phyloP scores from a whole-genome alignment of 2,329 filamentous ascomycete species.

The Beauveria sp. region DNA sequence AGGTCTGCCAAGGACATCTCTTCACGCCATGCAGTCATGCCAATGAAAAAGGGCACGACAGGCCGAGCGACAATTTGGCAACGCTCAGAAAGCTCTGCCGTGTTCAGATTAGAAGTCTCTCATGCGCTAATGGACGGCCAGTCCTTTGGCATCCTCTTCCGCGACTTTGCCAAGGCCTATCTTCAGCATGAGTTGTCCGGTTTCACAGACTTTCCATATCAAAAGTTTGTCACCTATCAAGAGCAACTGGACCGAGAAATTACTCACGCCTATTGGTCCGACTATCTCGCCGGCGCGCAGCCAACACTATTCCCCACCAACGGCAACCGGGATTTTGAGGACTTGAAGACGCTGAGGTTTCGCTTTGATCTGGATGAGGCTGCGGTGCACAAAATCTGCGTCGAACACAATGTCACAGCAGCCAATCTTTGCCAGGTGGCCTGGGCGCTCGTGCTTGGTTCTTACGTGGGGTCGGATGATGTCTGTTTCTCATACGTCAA shows the following conservation, averaged over 20 bases:
- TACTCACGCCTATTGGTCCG: background rate
- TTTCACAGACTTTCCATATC: background rate
- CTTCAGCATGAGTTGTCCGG: background rate
- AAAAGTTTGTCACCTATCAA: background rate
- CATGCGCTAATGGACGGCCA: conserved; percentile 13
- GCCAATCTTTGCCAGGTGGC: background rate
- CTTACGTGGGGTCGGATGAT: background rate
- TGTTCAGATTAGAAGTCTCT: conserved; percentile 9
- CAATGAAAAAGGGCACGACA: background rate
- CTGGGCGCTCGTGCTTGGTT: background rate
- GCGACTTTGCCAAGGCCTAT: conserved; percentile 7
- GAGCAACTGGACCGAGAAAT: background rate
- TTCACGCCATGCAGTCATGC: background rate
- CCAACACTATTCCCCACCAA: background rate
- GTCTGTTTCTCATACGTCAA: background rate
- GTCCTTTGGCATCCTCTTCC: conserved; percentile 8
- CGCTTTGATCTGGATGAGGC: background rate
- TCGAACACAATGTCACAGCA: background rate
- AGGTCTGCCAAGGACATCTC: background rate
- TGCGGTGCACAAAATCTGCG: background rate
- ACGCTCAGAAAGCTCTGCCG: background rate
- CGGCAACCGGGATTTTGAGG: background rate
- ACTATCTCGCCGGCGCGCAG: background rate
- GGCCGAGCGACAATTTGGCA: background rate
- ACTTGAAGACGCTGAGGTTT: background rate